Evolutionary conservation across 2,329 filamentous ascomycete species (phyloP), one percentile per base, ranked within the genome.

Genomic region (Zymoseptoria tritici): DNA sequence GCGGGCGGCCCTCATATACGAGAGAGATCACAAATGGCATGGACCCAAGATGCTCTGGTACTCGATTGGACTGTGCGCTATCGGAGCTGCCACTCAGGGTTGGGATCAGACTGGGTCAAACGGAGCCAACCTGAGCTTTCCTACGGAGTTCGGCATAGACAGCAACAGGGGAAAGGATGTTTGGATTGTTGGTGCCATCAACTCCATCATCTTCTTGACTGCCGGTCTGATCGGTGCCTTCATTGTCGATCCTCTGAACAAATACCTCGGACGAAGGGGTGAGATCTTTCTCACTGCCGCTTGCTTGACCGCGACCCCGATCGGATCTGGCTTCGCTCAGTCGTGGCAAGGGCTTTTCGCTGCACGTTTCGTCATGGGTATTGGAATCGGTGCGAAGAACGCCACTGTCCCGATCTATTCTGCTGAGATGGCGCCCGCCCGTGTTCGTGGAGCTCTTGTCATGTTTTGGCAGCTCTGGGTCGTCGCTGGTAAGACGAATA

Each of bases 381-480:
- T 94, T 52, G 71, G 72, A 6, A 74, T 74, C 42, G 72, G 72
- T 9, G 66, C 71, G n/a, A 74, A 74, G 60, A 70, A 70, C 84
- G 66, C 68, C 4, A 80, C 77, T 5, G 76, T 80, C 0, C 78
- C 78, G 0, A 72, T 78, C 56, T 77, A 72, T 57, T 68, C 73
- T 8, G 74, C 76, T 9, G 75, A 76, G 62, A 74, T 72, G 57
- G 80, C 85, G 66, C 74, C 73, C 2, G 71, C 78, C 2, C 76
- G 77, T 3, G 82, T 88, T 57, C 72, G 78, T 9, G 85, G 85
- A 6, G 76, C 87, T 7, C 78, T 94, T 19, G 88, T 92, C 63
- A 93, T 93, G 89, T 86, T 85, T 63, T 93, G 89, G 89, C 87
- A 92, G 74, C 79, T 88, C 73, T 88, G 85, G 83, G 67, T 70